A percentile compares a stretch with the other conserved stretches of the same genome.
phyloP scores from a whole-genome alignment of 352 stramenopile species.

The Pythium diclinum region DNA sequence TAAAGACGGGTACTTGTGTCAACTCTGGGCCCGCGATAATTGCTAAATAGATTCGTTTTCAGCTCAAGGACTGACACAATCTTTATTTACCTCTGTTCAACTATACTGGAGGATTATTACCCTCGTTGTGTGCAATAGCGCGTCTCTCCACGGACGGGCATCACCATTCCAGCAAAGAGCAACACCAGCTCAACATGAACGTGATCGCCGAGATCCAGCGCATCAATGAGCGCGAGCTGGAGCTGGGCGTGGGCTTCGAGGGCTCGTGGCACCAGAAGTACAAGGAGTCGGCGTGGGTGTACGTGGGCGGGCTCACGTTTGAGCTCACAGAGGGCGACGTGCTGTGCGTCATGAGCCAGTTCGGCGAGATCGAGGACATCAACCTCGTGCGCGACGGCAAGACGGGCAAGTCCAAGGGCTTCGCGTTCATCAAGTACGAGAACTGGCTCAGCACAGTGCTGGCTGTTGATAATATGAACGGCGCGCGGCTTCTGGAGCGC shows the following conservation, averaged over 20 bases:
- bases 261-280: constrained; percentile 87
- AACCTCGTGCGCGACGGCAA: constrained; percentile 95
- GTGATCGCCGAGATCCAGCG: constrained; percentile 80
- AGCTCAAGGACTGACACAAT: no score
- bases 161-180: background rate
- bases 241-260: constrained; percentile 61
- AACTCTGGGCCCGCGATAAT: no score
- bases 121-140: no score
- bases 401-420: constrained; percentile 95
- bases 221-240: constrained; percentile 80
- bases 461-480: constrained; percentile 97
- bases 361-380: constrained; percentile 93
- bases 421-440: constrained; percentile 97
- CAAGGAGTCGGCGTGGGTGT: constrained; percentile 95
- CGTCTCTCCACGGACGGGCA: no score
- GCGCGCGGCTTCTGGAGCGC: constrained; percentile 86
- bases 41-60: no score
- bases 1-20: no score
- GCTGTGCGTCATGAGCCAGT: constrained; percentile 88
- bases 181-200: constrained; percentile 49
- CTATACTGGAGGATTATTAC: no score
- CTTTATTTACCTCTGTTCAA: no score
- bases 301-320: constrained; percentile 91
- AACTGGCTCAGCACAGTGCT: constrained; percentile 95
- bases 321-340: constrained; percentile 96